Base-by-base conservation (phyloP, 306 rosid species). In the Trifolium dubium region DNA sequence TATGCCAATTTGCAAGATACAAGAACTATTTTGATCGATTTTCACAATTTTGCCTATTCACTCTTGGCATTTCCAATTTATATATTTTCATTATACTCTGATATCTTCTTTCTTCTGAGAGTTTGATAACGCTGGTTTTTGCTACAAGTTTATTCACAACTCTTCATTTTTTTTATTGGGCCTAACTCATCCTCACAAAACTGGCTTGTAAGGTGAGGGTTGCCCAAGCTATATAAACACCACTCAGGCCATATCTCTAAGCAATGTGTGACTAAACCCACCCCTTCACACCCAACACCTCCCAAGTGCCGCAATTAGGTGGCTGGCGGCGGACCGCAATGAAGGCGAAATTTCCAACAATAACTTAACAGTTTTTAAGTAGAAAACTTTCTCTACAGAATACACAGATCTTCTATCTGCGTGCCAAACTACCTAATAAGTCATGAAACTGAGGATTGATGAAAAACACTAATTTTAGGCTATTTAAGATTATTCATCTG, bases 61-160 rank as follows among this genome's bases (percentile, higher is more conserved):
- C 62, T 55, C 61, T 4, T 10, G 54, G 13, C 28, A 62, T 51
- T 44, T 63, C 15, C 8, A 18, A 67, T 31, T 17, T 44, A 46
- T 51, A 41, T 64, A 29, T 59, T 58, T 74, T 54, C 71, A 44
- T 78, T 29, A 63, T 51, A 40, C 53, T 47, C 10, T 29, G 74
- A 19, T 72, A 71, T 69, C 35, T 28, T 51, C 62, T 37, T 60
- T 64, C 13, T 64, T 68, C 32, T 23, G 14, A 9, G 31, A 19
- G 60, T 18, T 54, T 54, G 30, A 4, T 2, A 9, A 54, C 60
- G 31, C 18, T 54, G 13, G 66, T 39, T 62, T 63, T 10, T 60
- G 76, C 72, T 50, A 2, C 63, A 18, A 43, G 55, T 49, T 80
- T 39, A 62, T 74, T 50, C 19, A 6, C 31, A 60, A 23, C 23